Conservation (phyloP, 441 rosid species). For the Pelargonium citronellum region DNA sequence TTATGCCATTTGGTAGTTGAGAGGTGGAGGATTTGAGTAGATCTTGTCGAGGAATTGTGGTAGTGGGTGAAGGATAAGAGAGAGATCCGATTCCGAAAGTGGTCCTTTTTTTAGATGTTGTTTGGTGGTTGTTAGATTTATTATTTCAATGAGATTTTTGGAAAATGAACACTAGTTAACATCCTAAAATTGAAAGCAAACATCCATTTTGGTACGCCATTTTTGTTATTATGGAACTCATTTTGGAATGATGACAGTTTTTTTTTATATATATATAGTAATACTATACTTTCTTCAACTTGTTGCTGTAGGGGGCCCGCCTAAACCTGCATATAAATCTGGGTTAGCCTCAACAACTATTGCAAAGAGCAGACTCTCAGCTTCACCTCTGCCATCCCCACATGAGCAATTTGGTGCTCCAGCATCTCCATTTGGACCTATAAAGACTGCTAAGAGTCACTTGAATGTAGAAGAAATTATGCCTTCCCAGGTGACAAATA, state of each 20-base stretch:
- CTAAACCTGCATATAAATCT: slow-evolving; percentile 52
- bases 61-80: no score
- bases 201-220: not conserved
- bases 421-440: slow-evolving; percentile 48
- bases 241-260: not conserved
- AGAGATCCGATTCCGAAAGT: no score
- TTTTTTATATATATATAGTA: not conserved
- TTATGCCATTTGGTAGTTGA: no score
- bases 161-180: not conserved
- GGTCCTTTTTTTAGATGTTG: no score
- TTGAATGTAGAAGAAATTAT: slow-evolving; percentile 36
- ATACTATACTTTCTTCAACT: slow-evolving; percentile 19
- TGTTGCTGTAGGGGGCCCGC: slow-evolving; percentile 43
- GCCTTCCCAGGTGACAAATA: slow-evolving; percentile 38
- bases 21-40: no score
- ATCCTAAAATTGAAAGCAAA: not conserved
- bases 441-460: slow-evolving; percentile 40
- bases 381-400: slow-evolving; percentile 73
- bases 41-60: no score
- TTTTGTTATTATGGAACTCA: not conserved
- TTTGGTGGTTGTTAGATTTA: not conserved
- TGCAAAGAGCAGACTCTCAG: slow-evolving; percentile 51
- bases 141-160: not conserved
- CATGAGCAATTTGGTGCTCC: slow-evolving; percentile 49
- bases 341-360: slow-evolving; percentile 36